A percentile compares a stretch with the other conserved stretches of the same genome.
Conservation (phyloP, 2,329 filamentous ascomycete genomes). For the Curvularia eragrostidis region DNA sequence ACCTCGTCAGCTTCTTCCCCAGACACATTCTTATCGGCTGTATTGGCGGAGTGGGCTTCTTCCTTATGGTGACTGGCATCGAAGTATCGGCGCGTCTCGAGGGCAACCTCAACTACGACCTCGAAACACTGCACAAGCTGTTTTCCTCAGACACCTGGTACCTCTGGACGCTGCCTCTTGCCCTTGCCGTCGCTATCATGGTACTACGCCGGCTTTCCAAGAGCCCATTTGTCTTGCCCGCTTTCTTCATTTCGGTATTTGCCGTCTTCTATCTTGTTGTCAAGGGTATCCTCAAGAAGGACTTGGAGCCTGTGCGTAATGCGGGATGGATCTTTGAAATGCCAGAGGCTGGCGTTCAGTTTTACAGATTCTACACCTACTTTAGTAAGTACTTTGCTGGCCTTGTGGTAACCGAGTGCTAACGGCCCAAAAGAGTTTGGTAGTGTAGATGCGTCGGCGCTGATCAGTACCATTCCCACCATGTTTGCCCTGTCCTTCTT, state of each 20-base stretch:
- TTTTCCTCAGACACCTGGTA: conserved; percentile 75
- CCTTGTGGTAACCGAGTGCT: conserved; percentile 1
- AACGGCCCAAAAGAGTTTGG: conserved; percentile 68
- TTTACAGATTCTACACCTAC: conserved; percentile 97
- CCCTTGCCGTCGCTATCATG: conserved; percentile 77
- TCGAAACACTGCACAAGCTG: conserved; percentile 77
- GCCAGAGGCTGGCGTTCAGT: conserved; percentile 83
- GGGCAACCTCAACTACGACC: conserved; percentile 81
- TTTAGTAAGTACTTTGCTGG: conserved; percentile 70
- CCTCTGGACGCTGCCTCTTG: conserved; percentile 83
- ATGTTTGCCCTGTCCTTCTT: conserved; percentile 99
- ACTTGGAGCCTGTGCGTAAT: conserved; percentile 70
- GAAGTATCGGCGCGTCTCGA: conserved; percentile 91
- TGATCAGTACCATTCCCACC: conserved; percentile 84
- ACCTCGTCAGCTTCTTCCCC: conserved; percentile 95
- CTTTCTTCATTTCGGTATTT: conserved; percentile 83
- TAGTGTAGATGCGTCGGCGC: conserved; percentile 80
- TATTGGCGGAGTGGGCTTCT: conserved; percentile 96
- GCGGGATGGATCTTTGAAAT: conserved; percentile 91
- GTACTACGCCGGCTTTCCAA: conserved; percentile 76
- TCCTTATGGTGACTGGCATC: conserved; percentile 87
- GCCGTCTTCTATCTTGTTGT: conserved; percentile 80
- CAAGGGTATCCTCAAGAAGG: conserved; percentile 69
- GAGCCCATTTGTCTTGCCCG: conserved; percentile 84
- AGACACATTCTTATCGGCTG: conserved; percentile 96